Conservation (phyloP, 2,329 filamentous ascomycete genomes). For the Purpureocillium takamizusanense region DNA sequence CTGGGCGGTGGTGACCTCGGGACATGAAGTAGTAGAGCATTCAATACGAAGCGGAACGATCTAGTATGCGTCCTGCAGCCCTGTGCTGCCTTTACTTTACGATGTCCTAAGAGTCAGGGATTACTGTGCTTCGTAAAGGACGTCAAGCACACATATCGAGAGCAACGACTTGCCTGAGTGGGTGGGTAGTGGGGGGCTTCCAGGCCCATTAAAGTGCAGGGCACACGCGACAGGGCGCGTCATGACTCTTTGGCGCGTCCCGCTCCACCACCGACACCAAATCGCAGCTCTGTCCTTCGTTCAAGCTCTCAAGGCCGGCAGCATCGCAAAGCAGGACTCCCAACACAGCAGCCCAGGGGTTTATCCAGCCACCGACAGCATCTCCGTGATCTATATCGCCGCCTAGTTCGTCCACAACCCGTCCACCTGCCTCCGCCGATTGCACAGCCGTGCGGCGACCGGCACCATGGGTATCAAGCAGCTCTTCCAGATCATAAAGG, state of each 20-base stretch:
- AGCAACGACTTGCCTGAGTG: no score
- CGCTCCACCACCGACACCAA: neutral
- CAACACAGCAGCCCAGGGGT: no score
- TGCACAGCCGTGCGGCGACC: neutral
- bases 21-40: no score
- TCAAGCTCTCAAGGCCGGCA: neutral
- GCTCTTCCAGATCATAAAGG: constrained; percentile 73
- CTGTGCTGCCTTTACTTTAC: no score
- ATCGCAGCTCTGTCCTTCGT: neutral
- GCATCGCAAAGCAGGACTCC: neutral
- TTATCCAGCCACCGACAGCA: neutral
- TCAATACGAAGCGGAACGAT: no score
- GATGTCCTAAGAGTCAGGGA: no score
- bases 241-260: constrained; percentile 12
- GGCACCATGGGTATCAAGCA: constrained; percentile 58
- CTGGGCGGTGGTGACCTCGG: constrained; percentile 30
- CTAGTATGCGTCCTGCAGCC: no score
- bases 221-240: constrained; percentile 18
- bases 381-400: neutral
- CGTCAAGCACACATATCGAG: no score
- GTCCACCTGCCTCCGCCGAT: neutral
- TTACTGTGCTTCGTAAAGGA: no score
- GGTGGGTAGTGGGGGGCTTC: no score
- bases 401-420: neutral
- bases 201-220: no score